Base-by-base conservation (phyloP, 192 early-diverging fungal genomes). In the Podila epicladia region DNA sequence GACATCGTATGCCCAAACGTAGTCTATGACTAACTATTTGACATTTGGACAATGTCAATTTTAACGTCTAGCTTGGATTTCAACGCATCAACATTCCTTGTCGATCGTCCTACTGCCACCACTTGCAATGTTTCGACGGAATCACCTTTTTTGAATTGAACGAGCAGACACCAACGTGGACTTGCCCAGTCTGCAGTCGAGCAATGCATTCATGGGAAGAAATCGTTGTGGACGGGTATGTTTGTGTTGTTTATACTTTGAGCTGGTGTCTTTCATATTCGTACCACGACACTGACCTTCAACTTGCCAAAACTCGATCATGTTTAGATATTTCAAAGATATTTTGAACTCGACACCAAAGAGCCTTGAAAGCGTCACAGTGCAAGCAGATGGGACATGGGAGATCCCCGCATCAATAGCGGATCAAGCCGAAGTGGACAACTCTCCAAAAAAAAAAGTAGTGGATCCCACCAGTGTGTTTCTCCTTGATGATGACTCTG, bases 121-220 rank as follows among this genome's bases (percentile, higher is more conserved):
- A 96, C 72, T 60, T 93, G n/a, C 94, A 96, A 75, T 96, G 95
- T 75, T 96, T 95, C 83, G 95, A 96, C 65, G 87, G 84, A 17
- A 87, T 84, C 8, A 91, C 88, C 2, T 95, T 92, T 68, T 83
- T 96, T 50, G 82, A 88, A 57, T 85, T 96, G 72, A 94, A 94
- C 55, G 88, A 91, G 59, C 88, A 87, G 55, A 85, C 86, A 2
- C 87, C 89, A 0, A 88, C 87, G 8, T 94, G 91, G 90, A 88
- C 83, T 58, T 96, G 95, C 50, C 93, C 94, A 0, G 89, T 96
- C 1, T 96, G 95, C 69, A 84, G 82, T 55, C 48, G 72, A 24
- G 57, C 63, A 19, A 85, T 89, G 49, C 66, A 68, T 32, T 86
- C 89, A 4, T 86, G 85, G 68, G 83, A 82, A 33, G 92, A 92